Percentiles rank a stretch among this genome's conserved stretches.
Evolutionary conservation across 345 rosid species (phyloP).

Genomic region (Eucalyptus grandis): DNA sequence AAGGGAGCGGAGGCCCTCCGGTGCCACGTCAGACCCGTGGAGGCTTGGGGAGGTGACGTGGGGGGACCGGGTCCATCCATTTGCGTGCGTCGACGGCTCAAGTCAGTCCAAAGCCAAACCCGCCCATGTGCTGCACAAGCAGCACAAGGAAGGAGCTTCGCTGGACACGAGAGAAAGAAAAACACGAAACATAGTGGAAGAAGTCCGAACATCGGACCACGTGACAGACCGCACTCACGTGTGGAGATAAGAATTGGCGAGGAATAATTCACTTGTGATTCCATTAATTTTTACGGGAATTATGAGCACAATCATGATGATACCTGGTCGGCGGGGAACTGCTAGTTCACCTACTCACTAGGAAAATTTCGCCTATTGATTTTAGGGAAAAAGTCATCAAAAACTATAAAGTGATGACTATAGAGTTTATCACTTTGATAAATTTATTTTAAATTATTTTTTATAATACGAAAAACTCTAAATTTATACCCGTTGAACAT

Average conservation of each 20-base stretch:
- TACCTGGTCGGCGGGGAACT: background rate
- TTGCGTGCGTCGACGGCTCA: slow-evolving; percentile 12
- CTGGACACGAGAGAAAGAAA: accelerated
- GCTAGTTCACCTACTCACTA: background rate
- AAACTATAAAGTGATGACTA: no score
- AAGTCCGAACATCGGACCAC: background rate
- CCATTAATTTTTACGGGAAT: background rate
- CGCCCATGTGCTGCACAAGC: background rate
- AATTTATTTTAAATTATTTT: no score
- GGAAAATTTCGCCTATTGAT: background rate
- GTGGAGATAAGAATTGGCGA: background rate
- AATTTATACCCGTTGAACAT: no score
- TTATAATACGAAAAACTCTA: no score
- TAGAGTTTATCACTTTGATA: no score
- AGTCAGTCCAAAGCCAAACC: background rate
- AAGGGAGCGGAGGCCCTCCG: background rate
- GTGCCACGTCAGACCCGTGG: slow-evolving; percentile 19
- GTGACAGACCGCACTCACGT: background rate
- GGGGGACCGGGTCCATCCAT: slow-evolving; percentile 1
- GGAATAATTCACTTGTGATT: background rate
- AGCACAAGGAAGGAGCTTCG: background rate
- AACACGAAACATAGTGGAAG: background rate
- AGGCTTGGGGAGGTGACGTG: slow-evolving; percentile 15
- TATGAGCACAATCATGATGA: background rate
- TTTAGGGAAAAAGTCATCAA: background rate